A percentile compares a stretch with the other conserved stretches of the same genome.
These are phyloP conservation scores for Exophiala mesophila DNA, from an alignment of 2,329 filamentous ascomycete species.

Conservation along the genomic window DNA sequence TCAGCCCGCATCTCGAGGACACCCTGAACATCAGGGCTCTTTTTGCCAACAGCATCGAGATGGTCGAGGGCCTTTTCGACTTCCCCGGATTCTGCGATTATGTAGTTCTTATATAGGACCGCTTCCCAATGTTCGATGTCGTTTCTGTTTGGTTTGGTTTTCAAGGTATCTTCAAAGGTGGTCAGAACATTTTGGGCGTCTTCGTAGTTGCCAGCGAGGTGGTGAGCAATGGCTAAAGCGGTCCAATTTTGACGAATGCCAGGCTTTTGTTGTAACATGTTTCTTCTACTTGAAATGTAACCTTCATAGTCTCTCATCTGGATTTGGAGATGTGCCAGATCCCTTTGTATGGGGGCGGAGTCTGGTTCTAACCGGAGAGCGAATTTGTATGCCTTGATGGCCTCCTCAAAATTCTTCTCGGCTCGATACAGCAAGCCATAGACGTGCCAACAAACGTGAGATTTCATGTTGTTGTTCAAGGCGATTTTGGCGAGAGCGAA, in stretches of 20 bases:
- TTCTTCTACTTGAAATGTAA: conserved; percentile 80
- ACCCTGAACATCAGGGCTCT: conserved; percentile 75
- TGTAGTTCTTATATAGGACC: conserved; percentile 86
- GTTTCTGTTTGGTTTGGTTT: conserved; percentile 63
- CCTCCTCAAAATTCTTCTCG: conserved; percentile 97
- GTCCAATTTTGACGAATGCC: conserved; percentile 92
- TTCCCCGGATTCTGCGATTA: conserved; percentile 88
- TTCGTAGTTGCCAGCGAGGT: conserved; percentile 76
- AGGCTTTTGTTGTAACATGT: conserved; percentile 82
- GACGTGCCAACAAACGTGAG: conserved; percentile 98
- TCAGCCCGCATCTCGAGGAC: conserved; percentile 81
- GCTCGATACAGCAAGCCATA: conserved; percentile 91
- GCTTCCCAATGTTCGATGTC: conserved; percentile 95
- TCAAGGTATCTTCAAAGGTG: conserved; percentile 90
- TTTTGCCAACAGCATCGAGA: conserved; percentile 69
- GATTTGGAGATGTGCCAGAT: conserved; percentile 85
- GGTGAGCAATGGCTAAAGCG: conserved; percentile 87
- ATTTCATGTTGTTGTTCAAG: conserved; percentile 95
- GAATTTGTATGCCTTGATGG: conserved; percentile 98
- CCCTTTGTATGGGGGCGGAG: conserved; percentile 86
- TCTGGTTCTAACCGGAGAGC: conserved; percentile 91
- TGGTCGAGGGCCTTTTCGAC: conserved; percentile 79
- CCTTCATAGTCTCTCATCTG: conserved; percentile 96
- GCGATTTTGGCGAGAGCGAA: conserved; percentile 90
- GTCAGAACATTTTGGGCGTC: conserved; percentile 88